Percentiles rank a stretch among this genome's conserved stretches.
Evolutionary conservation across 306 rosid genomes (phyloP).

Genomic region (Vigna radiata): DNA sequence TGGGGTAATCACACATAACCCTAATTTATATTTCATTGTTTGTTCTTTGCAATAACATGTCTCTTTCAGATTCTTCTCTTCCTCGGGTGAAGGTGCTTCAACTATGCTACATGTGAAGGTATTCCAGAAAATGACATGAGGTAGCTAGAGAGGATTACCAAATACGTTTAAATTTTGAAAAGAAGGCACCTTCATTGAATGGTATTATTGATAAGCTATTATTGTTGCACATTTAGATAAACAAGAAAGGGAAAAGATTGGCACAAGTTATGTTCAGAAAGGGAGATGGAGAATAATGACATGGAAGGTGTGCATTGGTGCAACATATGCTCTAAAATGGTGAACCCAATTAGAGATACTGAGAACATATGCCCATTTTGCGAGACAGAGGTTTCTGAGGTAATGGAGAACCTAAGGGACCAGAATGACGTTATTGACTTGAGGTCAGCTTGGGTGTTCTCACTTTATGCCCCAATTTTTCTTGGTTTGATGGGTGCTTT

Average conservation of each 20-base stretch:
- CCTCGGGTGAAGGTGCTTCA: conserved; percentile 27
- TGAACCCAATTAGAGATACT: conserved; percentile 44
- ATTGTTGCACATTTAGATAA: neutral
- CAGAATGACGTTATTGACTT: conserved; percentile 40
- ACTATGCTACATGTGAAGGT: neutral
- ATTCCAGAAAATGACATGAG: neutral
- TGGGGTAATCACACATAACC: neutral
- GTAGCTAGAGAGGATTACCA: conserved; percentile 27
- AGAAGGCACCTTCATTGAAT: conserved; percentile 21
- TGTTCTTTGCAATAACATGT: conserved; percentile 26
- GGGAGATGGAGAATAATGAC: conserved; percentile 47
- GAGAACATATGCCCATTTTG: conserved; percentile 56
- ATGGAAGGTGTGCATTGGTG: conserved; percentile 54
- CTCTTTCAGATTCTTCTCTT: conserved; percentile 36
- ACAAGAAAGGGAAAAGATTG: neutral
- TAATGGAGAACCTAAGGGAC: conserved; percentile 41
- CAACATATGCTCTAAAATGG: conserved; percentile 54
- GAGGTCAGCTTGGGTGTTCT: conserved; percentile 52
- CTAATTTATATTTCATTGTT: conserved; percentile 6
- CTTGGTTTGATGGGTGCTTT: conserved; percentile 54
- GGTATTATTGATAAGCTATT: conserved; percentile 29
- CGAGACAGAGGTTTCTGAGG: conserved; percentile 46
- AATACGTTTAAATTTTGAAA: conserved; percentile 6
- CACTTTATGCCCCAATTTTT: conserved; percentile 52
- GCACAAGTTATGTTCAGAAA: conserved; percentile 2